Conservation (phyloP, 83 land plant genomes). For the Picea abies region DNA sequence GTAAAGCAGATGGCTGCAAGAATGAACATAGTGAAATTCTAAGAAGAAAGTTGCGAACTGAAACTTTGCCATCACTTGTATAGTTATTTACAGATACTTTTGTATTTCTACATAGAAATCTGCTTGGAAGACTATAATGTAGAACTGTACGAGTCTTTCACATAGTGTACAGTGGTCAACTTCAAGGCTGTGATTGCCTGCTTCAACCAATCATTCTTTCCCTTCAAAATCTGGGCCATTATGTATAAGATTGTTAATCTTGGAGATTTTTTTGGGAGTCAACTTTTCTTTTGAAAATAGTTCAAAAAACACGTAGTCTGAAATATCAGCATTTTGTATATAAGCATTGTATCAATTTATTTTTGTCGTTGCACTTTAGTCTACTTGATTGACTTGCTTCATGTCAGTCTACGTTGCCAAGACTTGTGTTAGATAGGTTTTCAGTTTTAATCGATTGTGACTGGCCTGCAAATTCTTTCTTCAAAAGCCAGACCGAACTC, state of each 20-base stretch:
- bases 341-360: not conserved
- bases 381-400: not conserved
- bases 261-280: not conserved
- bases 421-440: not conserved
- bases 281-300: not conserved
- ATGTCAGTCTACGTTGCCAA: not conserved
- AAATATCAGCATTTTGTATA: conserved; percentile 4
- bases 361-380: not conserved
- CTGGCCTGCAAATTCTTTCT: not conserved
- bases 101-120: not conserved
- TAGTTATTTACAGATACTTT: not conserved
- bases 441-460: not conserved
- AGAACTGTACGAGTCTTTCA: not conserved
- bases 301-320: not conserved
- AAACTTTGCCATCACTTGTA: not conserved
- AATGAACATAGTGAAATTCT: conserved; percentile 14
- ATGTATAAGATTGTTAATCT: not conserved
- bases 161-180: not conserved
- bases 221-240: not conserved
- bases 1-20: conserved; percentile 23
- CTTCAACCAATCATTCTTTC: not conserved
- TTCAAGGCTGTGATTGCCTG: not conserved
- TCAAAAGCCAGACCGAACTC: not conserved
- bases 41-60: not conserved
- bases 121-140: not conserved